These are phyloP conservation scores for Thyridium curvatum DNA, from an alignment of 2,329 filamentous ascomycete species.

Conservation along the genomic window DNA sequence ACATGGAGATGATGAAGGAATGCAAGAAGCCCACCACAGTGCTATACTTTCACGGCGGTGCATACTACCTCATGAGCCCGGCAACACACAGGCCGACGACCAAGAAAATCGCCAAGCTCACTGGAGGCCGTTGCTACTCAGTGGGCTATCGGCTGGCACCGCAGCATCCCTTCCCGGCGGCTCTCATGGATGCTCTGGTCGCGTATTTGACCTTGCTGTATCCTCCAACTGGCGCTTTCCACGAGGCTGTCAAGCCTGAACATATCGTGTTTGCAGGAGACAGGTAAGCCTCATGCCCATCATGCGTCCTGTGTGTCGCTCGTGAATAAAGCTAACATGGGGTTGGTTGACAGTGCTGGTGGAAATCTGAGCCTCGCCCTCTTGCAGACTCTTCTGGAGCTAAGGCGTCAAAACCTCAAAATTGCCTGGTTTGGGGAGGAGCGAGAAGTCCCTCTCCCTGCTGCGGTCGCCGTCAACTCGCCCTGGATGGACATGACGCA, in stretches of 20 bases:
- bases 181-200: conserved; percentile 65
- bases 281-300: too few species aligned
- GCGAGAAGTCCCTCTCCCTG: conserved; percentile 59
- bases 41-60: conserved; percentile 72
- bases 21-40: conserved; percentile 56
- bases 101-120: conserved; percentile 58
- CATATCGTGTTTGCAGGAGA: conserved; percentile 71
- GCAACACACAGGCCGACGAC: conserved; percentile 54
- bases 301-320: too few species aligned
- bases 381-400: conserved; percentile 61
- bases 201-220: conserved; percentile 69
- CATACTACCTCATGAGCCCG: conserved; percentile 68
- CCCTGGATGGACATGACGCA: conserved; percentile 69
- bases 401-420: conserved; percentile 38
- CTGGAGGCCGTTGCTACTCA: conserved; percentile 61
- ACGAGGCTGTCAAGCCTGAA: conserved; percentile 56
- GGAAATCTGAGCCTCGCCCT: conserved; percentile 64
- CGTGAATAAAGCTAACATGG: too few species aligned
- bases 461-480: conserved; percentile 54
- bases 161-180: conserved; percentile 67
- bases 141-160: conserved; percentile 72
- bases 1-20: conserved; percentile 61
- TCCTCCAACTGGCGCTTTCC: conserved; percentile 61
- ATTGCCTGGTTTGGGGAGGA: conserved; percentile 55
- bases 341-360: conserved; percentile 49